phyloP scores from a whole-genome alignment of 1,284 basidiomycete genomes.

The Boletus albobrunnescens region DNA sequence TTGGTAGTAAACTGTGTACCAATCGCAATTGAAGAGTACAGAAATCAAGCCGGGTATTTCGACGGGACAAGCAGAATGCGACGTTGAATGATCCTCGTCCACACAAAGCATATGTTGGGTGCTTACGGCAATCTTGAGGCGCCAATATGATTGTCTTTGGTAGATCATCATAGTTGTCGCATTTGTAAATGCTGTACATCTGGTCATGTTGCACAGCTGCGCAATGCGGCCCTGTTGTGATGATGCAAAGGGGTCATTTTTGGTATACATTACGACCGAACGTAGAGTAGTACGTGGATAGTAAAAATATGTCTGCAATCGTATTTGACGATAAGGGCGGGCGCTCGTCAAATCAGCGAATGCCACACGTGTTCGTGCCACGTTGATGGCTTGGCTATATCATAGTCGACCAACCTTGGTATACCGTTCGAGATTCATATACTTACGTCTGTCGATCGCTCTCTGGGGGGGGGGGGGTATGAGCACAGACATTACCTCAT shows the following conservation, averaged over 20 bases:
- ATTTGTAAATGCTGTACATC: no score
- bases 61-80: background rate
- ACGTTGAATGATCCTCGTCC: background rate
- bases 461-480: constrained; percentile 24
- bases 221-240: background rate
- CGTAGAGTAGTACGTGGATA: constrained; percentile 1
- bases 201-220: constrained; percentile 11
- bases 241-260: background rate
- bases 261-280: background rate
- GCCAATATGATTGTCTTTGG: background rate
- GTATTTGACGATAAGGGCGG: constrained; percentile 31
- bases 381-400: constrained; percentile 6
- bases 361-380: constrained; percentile 22
- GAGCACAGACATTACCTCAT: no score
- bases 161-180: background rate
- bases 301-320: constrained; percentile 6
- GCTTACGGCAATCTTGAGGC: background rate
- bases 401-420: constrained; percentile 2
- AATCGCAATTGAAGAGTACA: constrained; percentile 2
- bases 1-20: constrained; percentile 9
- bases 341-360: constrained; percentile 12
- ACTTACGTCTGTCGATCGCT: constrained; percentile 26
- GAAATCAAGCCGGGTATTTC: background rate
- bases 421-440: no score
- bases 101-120: background rate